Evolutionary conservation across 805 yeast species (phyloP).

Genomic region (Barnettozyma populi): DNA sequence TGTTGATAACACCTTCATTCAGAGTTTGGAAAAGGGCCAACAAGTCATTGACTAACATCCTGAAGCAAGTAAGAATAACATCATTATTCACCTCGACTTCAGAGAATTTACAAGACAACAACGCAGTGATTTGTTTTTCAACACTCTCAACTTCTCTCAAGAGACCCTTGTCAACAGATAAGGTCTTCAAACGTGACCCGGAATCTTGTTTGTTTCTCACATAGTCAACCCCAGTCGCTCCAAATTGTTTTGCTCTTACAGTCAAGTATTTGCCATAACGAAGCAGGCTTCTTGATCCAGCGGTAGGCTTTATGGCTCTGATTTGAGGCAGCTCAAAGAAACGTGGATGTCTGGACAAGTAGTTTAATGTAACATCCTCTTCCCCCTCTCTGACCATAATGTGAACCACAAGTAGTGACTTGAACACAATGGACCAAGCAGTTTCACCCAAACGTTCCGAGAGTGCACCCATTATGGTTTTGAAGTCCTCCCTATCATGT

Average conservation of each 20-base stretch:
- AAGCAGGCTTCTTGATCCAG: constrained; percentile 51
- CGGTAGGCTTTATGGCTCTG: constrained; percentile 26
- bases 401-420: constrained; percentile 78
- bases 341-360: constrained; percentile 43
- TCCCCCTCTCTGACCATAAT: constrained; percentile 92
- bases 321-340: constrained; percentile 43
- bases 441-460: constrained; percentile 61
- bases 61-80: constrained; percentile 74
- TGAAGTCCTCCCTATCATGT: constrained; percentile 41
- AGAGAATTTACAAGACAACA: constrained; percentile 67
- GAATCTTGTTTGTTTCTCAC: constrained; percentile 62
- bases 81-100: constrained; percentile 84
- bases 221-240: constrained; percentile 62
- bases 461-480: constrained; percentile 62
- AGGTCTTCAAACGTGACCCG: constrained; percentile 42
- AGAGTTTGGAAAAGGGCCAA: constrained; percentile 81
- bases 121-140: constrained; percentile 70
- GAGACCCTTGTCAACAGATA: constrained; percentile 72
- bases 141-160: constrained; percentile 82
- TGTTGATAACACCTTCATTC: constrained; percentile 93
- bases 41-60: constrained; percentile 85
- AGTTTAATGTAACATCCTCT: constrained; percentile 63
- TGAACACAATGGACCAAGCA: constrained; percentile 90
- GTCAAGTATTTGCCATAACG: constrained; percentile 70
- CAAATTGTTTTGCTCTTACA: constrained; percentile 64